These are phyloP conservation scores for Papiliotrema nemorosa DNA, from an alignment of 1,284 basidiomycete species.

Conservation along the genomic window DNA sequence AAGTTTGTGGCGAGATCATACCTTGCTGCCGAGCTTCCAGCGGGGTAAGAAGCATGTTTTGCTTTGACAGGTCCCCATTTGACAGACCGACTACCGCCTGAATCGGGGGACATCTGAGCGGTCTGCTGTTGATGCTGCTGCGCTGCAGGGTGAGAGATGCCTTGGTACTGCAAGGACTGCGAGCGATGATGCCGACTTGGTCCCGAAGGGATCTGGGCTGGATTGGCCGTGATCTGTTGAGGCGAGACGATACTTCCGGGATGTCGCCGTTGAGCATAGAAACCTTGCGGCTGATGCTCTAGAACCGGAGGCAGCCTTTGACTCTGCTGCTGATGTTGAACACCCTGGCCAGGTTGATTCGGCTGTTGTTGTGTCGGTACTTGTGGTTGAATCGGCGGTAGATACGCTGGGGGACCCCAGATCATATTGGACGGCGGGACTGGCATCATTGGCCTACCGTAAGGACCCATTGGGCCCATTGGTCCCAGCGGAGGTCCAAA, in stretches of 20 bases:
- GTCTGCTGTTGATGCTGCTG: background rate
- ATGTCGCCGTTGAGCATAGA: conserved; percentile 19
- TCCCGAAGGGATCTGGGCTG: background rate
- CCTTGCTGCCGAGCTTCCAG: background rate
- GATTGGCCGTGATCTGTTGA: background rate
- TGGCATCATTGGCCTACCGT: conserved; percentile 6
- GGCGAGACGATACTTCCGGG: background rate
- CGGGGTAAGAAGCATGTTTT: background rate
- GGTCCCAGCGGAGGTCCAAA: conserved; percentile 13
- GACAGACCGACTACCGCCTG: background rate
- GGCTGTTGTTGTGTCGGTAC: background rate
- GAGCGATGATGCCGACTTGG: background rate
- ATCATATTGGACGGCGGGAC: conserved; percentile 7
- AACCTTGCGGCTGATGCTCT: conserved; percentile 10
- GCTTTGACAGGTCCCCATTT: background rate
- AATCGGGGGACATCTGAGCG: background rate
- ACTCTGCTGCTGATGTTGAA: conserved; percentile 7
- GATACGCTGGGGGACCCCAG: conserved; percentile 15
- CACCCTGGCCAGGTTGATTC: background rate
- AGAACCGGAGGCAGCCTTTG: conserved; percentile 6
- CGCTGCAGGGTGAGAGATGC: background rate
- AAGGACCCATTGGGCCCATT: conserved; percentile 10
- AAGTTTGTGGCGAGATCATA: background rate
- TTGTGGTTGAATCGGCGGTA: conserved; percentile 7
- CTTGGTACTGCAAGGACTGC: background rate